Evolutionary conservation across 2,329 filamentous ascomycete genomes (phyloP).

Genomic region (Lasiodiplodia hormozganensis): DNA sequence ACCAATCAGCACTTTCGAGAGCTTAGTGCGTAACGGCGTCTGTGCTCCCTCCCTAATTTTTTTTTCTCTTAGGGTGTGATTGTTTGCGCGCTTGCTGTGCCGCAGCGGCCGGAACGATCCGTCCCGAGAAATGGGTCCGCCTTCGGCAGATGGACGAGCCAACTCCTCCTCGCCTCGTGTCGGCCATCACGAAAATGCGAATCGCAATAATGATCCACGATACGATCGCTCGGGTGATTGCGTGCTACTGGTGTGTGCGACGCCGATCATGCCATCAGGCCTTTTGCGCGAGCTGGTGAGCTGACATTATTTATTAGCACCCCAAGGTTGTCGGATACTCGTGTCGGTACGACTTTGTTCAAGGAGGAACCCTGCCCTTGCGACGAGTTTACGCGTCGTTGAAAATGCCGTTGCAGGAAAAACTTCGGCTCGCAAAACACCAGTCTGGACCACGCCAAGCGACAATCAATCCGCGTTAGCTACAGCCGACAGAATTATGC

Average conservation of each 20-base stretch:
- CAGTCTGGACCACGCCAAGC: neutral
- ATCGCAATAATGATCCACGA: neutral
- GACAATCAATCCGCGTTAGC: neutral
- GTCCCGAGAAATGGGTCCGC: neutral
- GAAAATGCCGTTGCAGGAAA: neutral
- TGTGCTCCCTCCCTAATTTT: neutral
- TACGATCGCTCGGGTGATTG: neutral
- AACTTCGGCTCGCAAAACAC: neutral
- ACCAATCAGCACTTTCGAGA: neutral
- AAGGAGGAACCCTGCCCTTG: no score
- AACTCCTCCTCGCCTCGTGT: neutral
- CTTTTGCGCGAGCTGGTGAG: neutral
- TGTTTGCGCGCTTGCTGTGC: neutral
- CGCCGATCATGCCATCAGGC: neutral
- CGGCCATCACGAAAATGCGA: neutral
- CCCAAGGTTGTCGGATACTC: no score
- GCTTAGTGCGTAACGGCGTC: neutral
- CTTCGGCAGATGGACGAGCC: no score
- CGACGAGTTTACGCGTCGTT: no score
- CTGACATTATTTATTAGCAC: neutral
- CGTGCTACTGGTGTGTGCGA: neutral
- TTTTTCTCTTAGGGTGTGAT: neutral
- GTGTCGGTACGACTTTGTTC: no score
- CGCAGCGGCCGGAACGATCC: constrained; percentile 17
- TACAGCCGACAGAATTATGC: neutral